These are phyloP conservation scores for Rauvolfia tetraphylla DNA, from an alignment of 257 asterid species.

Conservation along the genomic window DNA sequence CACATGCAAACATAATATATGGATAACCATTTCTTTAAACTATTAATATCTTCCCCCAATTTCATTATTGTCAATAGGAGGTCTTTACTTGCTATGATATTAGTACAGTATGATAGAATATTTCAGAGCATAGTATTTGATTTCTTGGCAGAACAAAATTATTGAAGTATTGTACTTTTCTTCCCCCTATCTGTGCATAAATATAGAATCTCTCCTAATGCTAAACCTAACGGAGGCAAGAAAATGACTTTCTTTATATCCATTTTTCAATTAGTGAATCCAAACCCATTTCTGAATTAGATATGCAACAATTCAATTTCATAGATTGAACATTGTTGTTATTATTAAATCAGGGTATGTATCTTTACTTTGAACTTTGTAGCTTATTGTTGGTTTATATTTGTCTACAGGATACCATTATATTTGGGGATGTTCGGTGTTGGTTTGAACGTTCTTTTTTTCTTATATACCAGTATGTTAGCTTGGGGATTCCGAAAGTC, in stretches of 20 bases:
- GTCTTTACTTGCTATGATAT: not conserved
- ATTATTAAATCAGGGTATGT: not conserved
- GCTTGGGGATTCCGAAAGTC: conserved; percentile 45
- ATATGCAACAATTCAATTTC: not conserved
- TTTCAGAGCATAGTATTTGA: not conserved
- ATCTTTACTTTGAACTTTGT: not conserved
- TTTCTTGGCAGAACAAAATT: not conserved
- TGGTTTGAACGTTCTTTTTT: conserved; percentile 40
- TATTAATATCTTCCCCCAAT: not conserved
- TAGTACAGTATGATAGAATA: not conserved
- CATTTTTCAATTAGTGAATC: not conserved
- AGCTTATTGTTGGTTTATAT: not conserved
- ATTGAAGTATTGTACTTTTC: not conserved
- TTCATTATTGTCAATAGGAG: not conserved
- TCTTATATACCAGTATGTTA: conserved; percentile 41
- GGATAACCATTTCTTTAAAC: no score
- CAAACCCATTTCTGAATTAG: not conserved
- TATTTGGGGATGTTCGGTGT: conserved; percentile 52
- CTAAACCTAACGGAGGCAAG: not conserved
- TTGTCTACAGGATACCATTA: conserved; percentile 47
- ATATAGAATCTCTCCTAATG: not conserved
- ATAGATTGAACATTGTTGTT: not conserved
- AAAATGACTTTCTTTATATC: not conserved
- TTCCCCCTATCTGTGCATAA: not conserved
- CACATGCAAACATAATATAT: not conserved